phyloP scores from a whole-genome alignment of 2,329 filamentous ascomycete species.

The Aspergillus sp. region DNA sequence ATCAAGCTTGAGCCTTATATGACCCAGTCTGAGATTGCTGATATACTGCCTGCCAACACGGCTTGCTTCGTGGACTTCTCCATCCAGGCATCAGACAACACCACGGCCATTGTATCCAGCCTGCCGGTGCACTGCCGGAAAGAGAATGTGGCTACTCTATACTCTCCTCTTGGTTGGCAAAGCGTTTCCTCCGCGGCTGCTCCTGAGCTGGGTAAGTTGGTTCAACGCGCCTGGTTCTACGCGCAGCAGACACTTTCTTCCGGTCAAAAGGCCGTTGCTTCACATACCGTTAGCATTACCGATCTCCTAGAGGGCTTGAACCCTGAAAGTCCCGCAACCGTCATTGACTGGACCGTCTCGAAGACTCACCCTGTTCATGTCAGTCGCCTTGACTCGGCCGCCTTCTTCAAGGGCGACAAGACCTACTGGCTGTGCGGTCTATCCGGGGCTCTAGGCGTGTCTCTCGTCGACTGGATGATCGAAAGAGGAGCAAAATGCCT shows the following conservation, averaged over 20 bases:
- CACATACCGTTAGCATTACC: background rate
- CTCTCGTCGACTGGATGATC: background rate
- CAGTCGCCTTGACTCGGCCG: background rate
- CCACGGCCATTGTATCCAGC: background rate
- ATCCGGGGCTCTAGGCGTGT: background rate
- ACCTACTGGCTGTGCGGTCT: background rate
- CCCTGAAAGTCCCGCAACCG: background rate
- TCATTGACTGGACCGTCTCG: background rate
- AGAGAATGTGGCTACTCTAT: background rate
- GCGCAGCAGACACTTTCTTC: background rate
- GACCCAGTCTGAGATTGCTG: background rate
- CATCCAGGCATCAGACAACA: background rate
- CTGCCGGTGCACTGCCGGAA: background rate
- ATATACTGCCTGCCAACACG: background rate
- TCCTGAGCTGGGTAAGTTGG: background rate
- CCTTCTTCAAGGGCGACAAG: background rate
- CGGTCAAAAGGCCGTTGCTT: background rate
- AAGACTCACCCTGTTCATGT: background rate
- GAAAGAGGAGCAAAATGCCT: background rate
- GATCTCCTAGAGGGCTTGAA: background rate
- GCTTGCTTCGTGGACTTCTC: background rate
- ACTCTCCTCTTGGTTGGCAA: background rate
- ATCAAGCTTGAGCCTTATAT: background rate
- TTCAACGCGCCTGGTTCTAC: background rate
- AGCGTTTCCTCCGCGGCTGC: background rate